Base-by-base conservation (phyloP, 2,329 filamentous ascomycete species). In the Colletotrichum sojae region DNA sequence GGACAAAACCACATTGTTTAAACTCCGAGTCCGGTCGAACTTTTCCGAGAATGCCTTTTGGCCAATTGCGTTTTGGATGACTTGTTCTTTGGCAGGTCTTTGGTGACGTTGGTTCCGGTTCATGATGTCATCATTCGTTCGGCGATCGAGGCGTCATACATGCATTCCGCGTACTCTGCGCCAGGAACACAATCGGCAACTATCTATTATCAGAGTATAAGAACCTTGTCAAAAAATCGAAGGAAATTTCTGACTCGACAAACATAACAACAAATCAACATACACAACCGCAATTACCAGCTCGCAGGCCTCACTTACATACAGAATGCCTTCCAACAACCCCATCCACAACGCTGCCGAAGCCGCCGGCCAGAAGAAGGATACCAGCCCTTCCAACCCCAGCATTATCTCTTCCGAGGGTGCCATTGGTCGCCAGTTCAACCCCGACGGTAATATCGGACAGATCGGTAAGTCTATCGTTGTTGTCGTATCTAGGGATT, bases 361-460 rank as follows among this genome's bases (percentile, higher is more conserved):
- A n/a, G 13, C 43, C 5, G 62, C 6, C 16, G 62, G 67, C 25
- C 40, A 66, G 52, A 52, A 61, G 51, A 69, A 61, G 55, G 62
- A 67, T 13, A 67, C 67, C 45, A 66, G 3, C 6, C 67, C 67
- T 2, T 15, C 62, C 12, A 69, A 69, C 13, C 67, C 67, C 2
- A 69, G 67, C 18, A 22, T 69, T 9, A 69, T 69, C 20, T 69
- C 67, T 0, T 69, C 67, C 1, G 67, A 67, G 22, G 67, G 67
- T 3, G 62, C 63, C 6, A 61, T 69, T 16, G 67, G 67, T 36
- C 66, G 61, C n/a, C 67, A 69, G 1, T 69, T 69, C 62, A 69
- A 69, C 56, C 67, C 67, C 3, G 67, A 69, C 0, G 67, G 67
- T 1, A 69, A 69, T 18, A 43, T 69, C 6, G 67, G 67, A 6